phyloP scores from a whole-genome alignment of 2,329 filamentous ascomycete genomes.

The Venturiaceae sp. region DNA sequence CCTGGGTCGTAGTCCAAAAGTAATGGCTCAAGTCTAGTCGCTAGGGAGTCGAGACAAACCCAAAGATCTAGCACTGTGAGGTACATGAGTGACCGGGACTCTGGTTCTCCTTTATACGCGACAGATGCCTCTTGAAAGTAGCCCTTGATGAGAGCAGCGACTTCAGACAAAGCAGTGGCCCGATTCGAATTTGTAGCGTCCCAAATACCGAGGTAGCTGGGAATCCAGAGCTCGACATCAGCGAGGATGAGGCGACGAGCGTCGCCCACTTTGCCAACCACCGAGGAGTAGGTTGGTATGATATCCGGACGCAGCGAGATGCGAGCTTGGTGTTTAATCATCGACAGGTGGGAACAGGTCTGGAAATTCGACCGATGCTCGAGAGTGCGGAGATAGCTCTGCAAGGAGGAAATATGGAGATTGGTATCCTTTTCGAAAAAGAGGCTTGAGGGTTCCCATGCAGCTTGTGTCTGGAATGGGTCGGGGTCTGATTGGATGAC shows the following conservation, averaged over 20 bases:
- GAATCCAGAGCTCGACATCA: background rate
- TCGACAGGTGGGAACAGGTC: background rate
- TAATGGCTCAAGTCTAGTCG: conserved; percentile 33
- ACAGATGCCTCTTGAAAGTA: background rate
- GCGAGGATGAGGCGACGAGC: background rate
- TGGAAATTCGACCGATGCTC: background rate
- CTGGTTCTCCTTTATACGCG: background rate
- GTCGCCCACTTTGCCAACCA: background rate
- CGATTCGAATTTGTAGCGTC: background rate
- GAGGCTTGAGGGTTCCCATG: background rate
- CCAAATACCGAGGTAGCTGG: background rate
- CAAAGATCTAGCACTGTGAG: conserved; percentile 49
- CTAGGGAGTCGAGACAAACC: conserved; percentile 44
- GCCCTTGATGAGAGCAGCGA: background rate
- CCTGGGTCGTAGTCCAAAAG: conserved; percentile 42
- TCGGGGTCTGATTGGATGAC: background rate
- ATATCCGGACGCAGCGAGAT: background rate
- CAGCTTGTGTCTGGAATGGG: background rate
- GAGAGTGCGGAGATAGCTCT: background rate
- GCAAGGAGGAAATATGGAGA: background rate
- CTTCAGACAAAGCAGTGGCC: background rate
- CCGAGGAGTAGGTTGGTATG: background rate
- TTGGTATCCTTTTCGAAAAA: background rate
- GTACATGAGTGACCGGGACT: conserved; percentile 30
- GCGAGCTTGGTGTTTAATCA: background rate